Base-by-base conservation (phyloP, 441 rosid genomes). In the Erysimum cheiri region DNA sequence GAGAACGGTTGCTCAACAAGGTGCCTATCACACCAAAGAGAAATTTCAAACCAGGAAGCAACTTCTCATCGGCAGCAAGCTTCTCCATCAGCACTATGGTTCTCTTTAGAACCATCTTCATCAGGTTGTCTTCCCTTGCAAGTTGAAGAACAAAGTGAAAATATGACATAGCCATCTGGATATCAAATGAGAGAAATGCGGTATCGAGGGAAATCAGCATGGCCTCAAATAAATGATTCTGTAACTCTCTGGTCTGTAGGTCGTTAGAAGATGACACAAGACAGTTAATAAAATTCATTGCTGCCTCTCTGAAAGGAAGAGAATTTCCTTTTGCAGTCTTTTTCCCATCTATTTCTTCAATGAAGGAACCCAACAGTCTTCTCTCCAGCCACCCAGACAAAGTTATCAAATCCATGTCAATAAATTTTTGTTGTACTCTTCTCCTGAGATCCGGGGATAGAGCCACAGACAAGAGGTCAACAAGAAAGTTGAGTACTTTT, bases 371-470 rank as follows among this genome's bases (percentile, higher is more conserved):
- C 76, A 94, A 84, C 67, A 96, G 84, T 78, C 93, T 88, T 81
- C 83, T 87, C 87, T 89, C 99, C 84, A 96, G 81, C 99, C 97
- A 91, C 70, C 81, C 83, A 67, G 97, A 95, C 80, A 96, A 79
- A 63, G 60, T 53, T 74, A 57, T 75, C 79, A 83, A 57, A 83
- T 91, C 99, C 98, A 89, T 91, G 71, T 78, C 82, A 73, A 86
- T 75, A 77, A 91, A 88, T 61, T 84, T 89, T 63, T 78, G 71
- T 71, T 87, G 88, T 50, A 89, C 70, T 82, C 83, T 89, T 66
- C 78, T 86, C 77, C 80, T 91, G 75, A 91, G 85, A 78, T 83
- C 84, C 46, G 84, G 73, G 65, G 82, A 82, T 33, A 82, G 80
- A 50, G 87, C 97, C 63, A 87, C 89, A 33, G 97, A 90, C 77